phyloP scores from a whole-genome alignment of 495 filamentous ascomycete species.

The Aspergillus steynii region DNA sequence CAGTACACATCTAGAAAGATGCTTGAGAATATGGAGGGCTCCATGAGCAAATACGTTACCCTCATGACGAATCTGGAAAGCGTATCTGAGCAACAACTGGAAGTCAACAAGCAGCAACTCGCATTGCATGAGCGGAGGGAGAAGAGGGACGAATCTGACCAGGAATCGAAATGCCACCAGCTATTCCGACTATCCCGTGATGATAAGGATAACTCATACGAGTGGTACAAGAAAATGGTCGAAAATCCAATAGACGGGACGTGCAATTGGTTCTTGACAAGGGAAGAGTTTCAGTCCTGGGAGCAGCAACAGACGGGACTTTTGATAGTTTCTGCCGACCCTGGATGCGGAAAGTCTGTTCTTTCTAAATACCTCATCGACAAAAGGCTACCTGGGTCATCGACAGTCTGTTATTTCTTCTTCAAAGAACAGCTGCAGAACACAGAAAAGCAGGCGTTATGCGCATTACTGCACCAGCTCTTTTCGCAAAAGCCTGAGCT shows the following conservation, averaged over 20 bases:
- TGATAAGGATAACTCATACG: constrained; percentile 20
- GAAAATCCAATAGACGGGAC: constrained; percentile 30
- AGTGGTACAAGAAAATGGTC: constrained; percentile 21
- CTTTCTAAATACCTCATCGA: constrained; percentile 37
- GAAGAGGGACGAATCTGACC: constrained; percentile 7
- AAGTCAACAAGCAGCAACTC: too few species aligned
- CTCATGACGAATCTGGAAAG: too few species aligned
- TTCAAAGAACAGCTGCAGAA: constrained; percentile 34
- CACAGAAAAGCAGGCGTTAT: constrained; percentile 27
- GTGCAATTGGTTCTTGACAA: constrained; percentile 35
- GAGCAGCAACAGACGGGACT: constrained; percentile 15
- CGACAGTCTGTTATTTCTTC: constrained; percentile 33
- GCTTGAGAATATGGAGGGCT: too few species aligned
- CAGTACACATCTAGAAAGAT: too few species aligned
- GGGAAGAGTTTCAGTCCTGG: constrained; percentile 26
- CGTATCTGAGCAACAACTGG: too few species aligned
- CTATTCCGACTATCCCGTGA: constrained; percentile 27
- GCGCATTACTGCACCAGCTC: constrained; percentile 33
- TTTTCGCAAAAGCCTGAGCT: constrained; percentile 23
- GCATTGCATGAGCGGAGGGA: too few species aligned
- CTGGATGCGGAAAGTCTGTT: constrained; percentile 46
- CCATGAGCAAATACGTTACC: too few species aligned
- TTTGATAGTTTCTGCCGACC: constrained; percentile 41
- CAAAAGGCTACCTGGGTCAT: constrained; percentile 15
- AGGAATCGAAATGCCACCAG: constrained; percentile 30